Evolutionary conservation across 768 basidiomycete genomes (phyloP).

Genomic region (Rhodotorula paludigena): DNA sequence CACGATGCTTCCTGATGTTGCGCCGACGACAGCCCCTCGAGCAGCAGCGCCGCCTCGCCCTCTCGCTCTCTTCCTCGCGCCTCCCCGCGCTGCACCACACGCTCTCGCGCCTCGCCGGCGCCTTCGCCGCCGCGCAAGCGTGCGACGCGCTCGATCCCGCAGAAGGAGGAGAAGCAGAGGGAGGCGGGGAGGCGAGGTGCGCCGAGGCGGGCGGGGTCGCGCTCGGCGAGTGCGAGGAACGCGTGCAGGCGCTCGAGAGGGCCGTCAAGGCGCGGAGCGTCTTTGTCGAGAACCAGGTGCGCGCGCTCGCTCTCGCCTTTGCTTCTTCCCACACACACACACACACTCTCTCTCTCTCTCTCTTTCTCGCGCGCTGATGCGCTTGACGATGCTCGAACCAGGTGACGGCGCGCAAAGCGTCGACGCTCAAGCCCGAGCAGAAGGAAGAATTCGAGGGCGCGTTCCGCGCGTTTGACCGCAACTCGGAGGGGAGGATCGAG

Average conservation of each 20-base stretch:
- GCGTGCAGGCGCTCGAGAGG: slow-evolving; percentile 73
- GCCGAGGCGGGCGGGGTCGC: background rate
- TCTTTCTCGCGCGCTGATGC: background rate
- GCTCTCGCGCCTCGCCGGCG: slow-evolving; percentile 54
- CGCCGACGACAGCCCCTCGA: slow-evolving; percentile 49
- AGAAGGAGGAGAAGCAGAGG: no score
- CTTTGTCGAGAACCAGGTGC: slow-evolving; percentile 92
- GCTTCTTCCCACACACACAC: no score
- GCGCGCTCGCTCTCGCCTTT: no score
- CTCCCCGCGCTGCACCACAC: slow-evolving; percentile 62
- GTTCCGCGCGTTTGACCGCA: slow-evolving; percentile 94
- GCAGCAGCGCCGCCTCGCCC: slow-evolving; percentile 65
- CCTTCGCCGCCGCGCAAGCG: slow-evolving; percentile 69
- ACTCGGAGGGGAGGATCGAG: slow-evolving; percentile 65
- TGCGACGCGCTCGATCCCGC: slow-evolving; percentile 95
- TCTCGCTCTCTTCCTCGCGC: slow-evolving; percentile 59
- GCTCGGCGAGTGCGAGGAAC: slow-evolving; percentile 79
- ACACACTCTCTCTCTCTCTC: background rate
- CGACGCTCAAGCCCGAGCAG: slow-evolving; percentile 89
- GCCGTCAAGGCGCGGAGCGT: slow-evolving; percentile 83
- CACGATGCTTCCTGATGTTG: accelerated
- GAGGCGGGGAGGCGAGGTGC: no score
- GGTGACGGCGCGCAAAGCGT: slow-evolving; percentile 90
- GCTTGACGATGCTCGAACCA: slow-evolving; percentile 44
- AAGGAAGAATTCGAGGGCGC: slow-evolving; percentile 95